These are phyloP conservation scores for Brassica juncea DNA, from an alignment of 345 rosid genomes.

Conservation along the genomic window DNA sequence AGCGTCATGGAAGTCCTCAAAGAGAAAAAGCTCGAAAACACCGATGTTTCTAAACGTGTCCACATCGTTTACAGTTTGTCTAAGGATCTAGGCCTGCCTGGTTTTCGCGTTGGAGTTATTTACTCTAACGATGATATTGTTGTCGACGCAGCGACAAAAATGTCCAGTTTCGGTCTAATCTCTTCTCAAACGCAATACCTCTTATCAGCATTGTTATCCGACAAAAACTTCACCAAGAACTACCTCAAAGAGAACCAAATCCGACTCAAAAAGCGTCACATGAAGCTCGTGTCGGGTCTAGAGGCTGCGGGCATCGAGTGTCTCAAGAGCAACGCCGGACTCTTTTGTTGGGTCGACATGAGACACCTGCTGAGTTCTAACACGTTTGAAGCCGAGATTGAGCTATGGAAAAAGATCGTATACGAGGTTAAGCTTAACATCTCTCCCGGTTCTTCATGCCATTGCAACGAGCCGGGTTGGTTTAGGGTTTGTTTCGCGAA, in stretches of 20 bases:
- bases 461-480: constrained; percentile 83
- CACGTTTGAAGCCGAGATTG: constrained; percentile 76
- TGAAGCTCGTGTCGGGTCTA: constrained; percentile 57
- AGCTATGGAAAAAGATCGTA: constrained; percentile 74
- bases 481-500: constrained; percentile 74
- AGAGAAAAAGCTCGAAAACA: constrained; percentile 49
- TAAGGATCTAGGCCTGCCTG: constrained; percentile 84
- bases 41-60: constrained; percentile 53
- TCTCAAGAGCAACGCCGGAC: constrained; percentile 70
- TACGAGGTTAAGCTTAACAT: constrained; percentile 61
- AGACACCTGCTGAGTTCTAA: constrained; percentile 57
- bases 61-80: constrained; percentile 78
- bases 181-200: constrained; percentile 82
- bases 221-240: constrained; percentile 59
- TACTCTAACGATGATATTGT: constrained; percentile 72
- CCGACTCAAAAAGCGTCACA: constrained; percentile 55
- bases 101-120: constrained; percentile 85
- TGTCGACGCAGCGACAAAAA: constrained; percentile 74
- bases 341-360: constrained; percentile 87
- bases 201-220: constrained; percentile 63
- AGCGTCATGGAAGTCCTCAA: constrained; percentile 66
- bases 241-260: constrained; percentile 59
- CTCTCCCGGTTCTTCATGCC: constrained; percentile 80
- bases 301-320: constrained; percentile 58
- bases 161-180: constrained; percentile 84